Evolutionary conservation across 2,329 filamentous ascomycete species (phyloP).

Genomic region (Clarireedia homoeocarpa): DNA sequence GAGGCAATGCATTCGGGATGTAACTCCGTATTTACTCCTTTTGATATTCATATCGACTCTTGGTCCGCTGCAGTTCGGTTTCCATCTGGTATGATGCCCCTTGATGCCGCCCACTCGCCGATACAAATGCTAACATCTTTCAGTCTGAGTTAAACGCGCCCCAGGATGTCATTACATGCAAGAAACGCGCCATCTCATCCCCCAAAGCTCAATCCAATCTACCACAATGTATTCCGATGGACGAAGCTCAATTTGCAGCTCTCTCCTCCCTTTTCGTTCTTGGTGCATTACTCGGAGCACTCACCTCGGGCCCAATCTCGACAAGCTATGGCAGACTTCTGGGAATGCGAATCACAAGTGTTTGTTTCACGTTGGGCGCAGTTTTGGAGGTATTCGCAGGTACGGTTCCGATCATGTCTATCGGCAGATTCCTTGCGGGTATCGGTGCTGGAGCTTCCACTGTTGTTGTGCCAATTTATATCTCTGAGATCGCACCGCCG

Average conservation of each 20-base stretch:
- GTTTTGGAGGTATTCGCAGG: constrained; percentile 64
- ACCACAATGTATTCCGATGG: constrained; percentile 84
- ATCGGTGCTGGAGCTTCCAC: constrained; percentile 81
- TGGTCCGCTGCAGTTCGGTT: constrained; percentile 89
- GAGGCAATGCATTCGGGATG: constrained; percentile 26
- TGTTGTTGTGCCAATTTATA: constrained; percentile 89
- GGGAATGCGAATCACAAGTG: constrained; percentile 68
- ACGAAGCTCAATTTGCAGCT: constrained; percentile 68
- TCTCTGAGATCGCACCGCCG: constrained; percentile 81
- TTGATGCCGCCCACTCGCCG: not conserved
- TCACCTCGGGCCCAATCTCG: constrained; percentile 71
- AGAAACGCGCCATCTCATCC: constrained; percentile 44
- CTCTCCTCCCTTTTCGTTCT: constrained; percentile 88
- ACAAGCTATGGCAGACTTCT: constrained; percentile 67
- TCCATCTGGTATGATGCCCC: constrained; percentile 62
- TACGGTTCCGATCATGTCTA: constrained; percentile 57
- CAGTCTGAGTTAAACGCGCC: constrained; percentile 93
- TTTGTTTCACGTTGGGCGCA: constrained; percentile 71
- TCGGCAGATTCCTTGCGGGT: constrained; percentile 74
- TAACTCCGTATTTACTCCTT: constrained; percentile 72
- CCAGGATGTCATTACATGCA: constrained; percentile 87
- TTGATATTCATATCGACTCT: constrained; percentile 70
- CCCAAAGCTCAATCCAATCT: constrained; percentile 33
- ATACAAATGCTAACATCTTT: not conserved
- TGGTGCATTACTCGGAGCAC: constrained; percentile 77